Conservation (phyloP, 192 early-diverging fungal species). For the Coemansia sp. region DNA sequence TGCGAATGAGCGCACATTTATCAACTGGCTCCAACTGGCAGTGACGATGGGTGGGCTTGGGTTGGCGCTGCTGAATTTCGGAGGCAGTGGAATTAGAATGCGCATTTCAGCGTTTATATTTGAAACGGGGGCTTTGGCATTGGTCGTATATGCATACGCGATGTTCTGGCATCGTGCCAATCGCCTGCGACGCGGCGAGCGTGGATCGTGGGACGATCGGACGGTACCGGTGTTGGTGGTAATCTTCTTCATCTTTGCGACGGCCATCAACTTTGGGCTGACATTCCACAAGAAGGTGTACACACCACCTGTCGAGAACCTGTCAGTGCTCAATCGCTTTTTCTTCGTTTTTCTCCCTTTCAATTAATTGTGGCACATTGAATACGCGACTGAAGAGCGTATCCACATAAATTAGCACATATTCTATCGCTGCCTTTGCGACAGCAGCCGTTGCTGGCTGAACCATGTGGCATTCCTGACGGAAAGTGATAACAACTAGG, state of each 20-base stretch:
- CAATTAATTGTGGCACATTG: no score
- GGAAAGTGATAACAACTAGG: no score
- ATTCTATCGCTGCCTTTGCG: no score
- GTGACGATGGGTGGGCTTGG: constrained; percentile 64
- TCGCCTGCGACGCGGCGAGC: constrained; percentile 48
- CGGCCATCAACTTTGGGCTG: constrained; percentile 56
- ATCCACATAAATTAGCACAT: no score
- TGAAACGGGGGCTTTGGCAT: constrained; percentile 44
- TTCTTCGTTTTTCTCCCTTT: no score
- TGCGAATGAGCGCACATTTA: constrained; percentile 87
- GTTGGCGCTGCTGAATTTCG: constrained; percentile 69
- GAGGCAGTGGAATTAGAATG: constrained; percentile 45
- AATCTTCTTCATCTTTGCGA: constrained; percentile 51
- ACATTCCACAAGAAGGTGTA: constrained; percentile 57
- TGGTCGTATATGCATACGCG: constrained; percentile 53
- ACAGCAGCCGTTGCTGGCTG: no score
- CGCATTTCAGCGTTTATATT: constrained; percentile 54
- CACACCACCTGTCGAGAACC: constrained; percentile 42
- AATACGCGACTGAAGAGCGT: no score
- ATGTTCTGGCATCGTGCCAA: constrained; percentile 53
- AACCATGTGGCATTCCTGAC: no score
- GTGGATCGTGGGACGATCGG: constrained; percentile 53
- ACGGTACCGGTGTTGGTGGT: constrained; percentile 48
- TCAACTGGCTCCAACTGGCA: constrained; percentile 77
- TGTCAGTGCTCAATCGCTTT: constrained; percentile 57